A percentile compares a stretch with the other conserved stretches of the same genome.
These are phyloP conservation scores for Hemerocallis citrina DNA, from an alignment of 106 monocot genomes.

Conservation along the genomic window DNA sequence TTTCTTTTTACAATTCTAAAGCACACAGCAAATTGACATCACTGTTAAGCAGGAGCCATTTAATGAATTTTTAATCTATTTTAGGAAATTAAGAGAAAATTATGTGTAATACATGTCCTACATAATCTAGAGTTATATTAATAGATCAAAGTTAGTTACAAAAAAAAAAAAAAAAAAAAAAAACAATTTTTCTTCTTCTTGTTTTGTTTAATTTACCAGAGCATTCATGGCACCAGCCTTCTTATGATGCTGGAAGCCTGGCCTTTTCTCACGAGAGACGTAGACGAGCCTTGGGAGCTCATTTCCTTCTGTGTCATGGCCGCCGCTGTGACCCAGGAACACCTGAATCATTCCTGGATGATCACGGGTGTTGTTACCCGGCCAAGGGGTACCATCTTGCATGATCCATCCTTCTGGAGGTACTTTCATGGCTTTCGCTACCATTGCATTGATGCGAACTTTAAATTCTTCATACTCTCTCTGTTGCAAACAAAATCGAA, in stretches of 20 bases:
- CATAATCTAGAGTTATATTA: too few species aligned
- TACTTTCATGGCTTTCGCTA: constrained; percentile 84
- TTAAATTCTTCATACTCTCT: constrained; percentile 99
- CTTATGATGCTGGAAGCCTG: constrained; percentile 97
- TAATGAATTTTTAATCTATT: too few species aligned
- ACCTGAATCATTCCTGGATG: constrained; percentile 99
- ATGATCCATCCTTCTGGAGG: constrained; percentile 91
- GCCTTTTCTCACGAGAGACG: constrained; percentile 94
- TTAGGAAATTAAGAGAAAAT: too few species aligned
- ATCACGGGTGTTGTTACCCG: constrained; percentile 91
- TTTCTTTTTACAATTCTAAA: too few species aligned
- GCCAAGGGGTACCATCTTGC: constrained; percentile 91
- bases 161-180: too few species aligned
- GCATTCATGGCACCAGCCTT: constrained; percentile 99
- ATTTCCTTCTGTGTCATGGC: constrained; percentile 79
- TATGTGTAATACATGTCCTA: too few species aligned
- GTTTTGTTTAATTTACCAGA: constrained; percentile 58
- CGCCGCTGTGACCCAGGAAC: constrained; percentile 92
- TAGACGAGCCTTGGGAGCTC: constrained; percentile 95
- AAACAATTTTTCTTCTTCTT: too few species aligned
- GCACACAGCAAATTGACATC: too few species aligned
- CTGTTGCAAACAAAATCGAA: constrained; percentile 26
- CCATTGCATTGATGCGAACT: constrained; percentile 81
- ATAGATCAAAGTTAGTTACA: too few species aligned
- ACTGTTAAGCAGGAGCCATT: too few species aligned